phyloP scores from a whole-genome alignment of 1,284 basidiomycete species.

The Austroboletus olivaceoglutinosus region DNA sequence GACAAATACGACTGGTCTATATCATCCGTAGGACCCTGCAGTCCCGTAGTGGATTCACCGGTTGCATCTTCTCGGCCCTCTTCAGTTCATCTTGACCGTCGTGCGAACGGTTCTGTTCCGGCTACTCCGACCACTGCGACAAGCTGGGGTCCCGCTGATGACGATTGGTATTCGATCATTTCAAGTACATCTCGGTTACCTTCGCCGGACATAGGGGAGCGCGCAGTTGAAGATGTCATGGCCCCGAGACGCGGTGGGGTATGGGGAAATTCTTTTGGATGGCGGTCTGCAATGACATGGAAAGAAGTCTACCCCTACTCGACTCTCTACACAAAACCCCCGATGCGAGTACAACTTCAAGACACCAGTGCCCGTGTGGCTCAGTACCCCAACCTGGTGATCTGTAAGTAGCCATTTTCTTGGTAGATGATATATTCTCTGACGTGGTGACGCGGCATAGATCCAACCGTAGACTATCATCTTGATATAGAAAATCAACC shows the following conservation, averaged over 20 bases:
- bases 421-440: neutral
- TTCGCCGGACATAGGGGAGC: conserved; percentile 35
- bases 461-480: conserved; percentile 40
- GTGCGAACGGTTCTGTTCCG: conserved; percentile 54
- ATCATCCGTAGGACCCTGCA: conserved; percentile 59
- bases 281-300: conserved; percentile 21
- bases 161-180: conserved; percentile 13
- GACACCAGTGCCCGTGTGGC: conserved; percentile 4
- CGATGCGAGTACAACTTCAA: conserved; percentile 5
- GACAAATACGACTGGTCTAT: conserved; percentile 68
- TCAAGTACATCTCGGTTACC: conserved; percentile 20
- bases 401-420: conserved; percentile 32
- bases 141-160: conserved; percentile 30
- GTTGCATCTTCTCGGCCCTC: conserved; percentile 37
- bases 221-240: conserved; percentile 42
- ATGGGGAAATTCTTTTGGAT: conserved; percentile 42
- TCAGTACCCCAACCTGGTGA: conserved; percentile 36
- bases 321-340: neutral
- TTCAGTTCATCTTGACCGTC: conserved; percentile 54
- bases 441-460: conserved; percentile 22
- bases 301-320: conserved; percentile 24
- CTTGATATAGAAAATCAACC: conserved; percentile 39
- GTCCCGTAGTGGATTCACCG: conserved; percentile 39
- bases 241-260: conserved; percentile 6
- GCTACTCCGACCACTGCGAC: conserved; percentile 44